Evolutionary conservation across 352 stramenopile species (phyloP).

Genomic region (Globisporangium paroecandrum): DNA sequence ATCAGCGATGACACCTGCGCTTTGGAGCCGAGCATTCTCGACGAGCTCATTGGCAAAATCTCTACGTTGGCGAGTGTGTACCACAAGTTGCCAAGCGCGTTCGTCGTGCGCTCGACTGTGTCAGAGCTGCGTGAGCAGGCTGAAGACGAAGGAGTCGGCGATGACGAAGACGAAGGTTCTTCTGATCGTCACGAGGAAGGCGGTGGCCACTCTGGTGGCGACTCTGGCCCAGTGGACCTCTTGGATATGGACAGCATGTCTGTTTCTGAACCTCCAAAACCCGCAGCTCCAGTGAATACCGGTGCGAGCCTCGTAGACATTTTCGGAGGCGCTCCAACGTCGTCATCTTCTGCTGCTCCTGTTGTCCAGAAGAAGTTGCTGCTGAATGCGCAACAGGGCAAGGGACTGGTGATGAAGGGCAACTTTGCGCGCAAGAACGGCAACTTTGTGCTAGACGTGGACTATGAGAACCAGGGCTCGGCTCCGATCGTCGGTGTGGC

Average conservation of each 20-base stretch:
- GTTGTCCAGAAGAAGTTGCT: conserved; percentile 64
- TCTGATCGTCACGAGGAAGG: conserved; percentile 56
- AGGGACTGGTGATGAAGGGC: conserved; percentile 89
- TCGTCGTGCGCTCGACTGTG: conserved; percentile 80
- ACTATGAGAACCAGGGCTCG: conserved; percentile 88
- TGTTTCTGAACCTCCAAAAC: conserved; percentile 47
- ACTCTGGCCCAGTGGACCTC: conserved; percentile 48
- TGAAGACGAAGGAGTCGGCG: conserved; percentile 51
- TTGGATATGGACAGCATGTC: conserved; percentile 87
- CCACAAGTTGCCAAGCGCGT: conserved; percentile 92
- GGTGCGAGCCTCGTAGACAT: conserved; percentile 73
- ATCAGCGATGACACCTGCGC: conserved; percentile 98
- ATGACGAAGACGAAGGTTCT: conserved; percentile 58
- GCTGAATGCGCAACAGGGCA: conserved; percentile 76
- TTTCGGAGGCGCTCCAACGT: conserved; percentile 58
- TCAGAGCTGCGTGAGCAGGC: conserved; percentile 70
- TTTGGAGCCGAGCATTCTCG: conserved; percentile 93
- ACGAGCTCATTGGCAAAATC: conserved; percentile 97
- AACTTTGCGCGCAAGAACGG: conserved; percentile 56
- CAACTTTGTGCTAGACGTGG: conserved; percentile 70
- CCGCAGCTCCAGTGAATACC: conserved; percentile 22
- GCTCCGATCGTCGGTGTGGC: conserved; percentile 88
- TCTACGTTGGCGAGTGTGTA: conserved; percentile 97
- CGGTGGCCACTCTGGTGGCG: conserved; percentile 21
- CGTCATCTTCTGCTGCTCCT: conserved; percentile 33